Conservation (phyloP, 495 filamentous ascomycete species). For the Penicillium antarcticum region DNA sequence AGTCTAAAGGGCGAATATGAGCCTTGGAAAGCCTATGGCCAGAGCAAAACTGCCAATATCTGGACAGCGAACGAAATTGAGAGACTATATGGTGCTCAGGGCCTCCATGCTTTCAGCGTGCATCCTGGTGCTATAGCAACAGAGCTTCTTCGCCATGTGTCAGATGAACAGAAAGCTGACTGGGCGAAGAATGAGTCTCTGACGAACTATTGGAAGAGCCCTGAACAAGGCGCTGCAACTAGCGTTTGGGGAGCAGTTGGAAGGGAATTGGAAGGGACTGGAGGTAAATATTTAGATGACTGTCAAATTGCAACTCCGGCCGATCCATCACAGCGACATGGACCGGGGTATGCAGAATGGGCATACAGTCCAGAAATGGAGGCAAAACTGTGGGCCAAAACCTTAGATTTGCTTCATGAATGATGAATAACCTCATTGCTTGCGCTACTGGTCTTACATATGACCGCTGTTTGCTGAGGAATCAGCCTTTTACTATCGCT, state of each 20-base stretch:
- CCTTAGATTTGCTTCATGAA: too few species aligned
- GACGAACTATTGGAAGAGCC: conserved; percentile 25
- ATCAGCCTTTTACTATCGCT: too few species aligned
- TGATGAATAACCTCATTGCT: too few species aligned
- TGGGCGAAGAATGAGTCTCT: conserved; percentile 14
- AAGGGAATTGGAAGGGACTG: conserved; percentile 34
- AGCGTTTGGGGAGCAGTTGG: conserved; percentile 37
- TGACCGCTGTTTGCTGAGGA: too few species aligned
- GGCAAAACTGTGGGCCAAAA: background rate
- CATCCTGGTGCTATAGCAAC: conserved; percentile 38
- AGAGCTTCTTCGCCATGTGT: conserved; percentile 15
- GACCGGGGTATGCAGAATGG: background rate
- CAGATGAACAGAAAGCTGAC: conserved; percentile 13
- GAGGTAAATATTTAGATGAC: conserved; percentile 38
- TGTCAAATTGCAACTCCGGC: conserved; percentile 17
- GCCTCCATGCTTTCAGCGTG: conserved; percentile 35
- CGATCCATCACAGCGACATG: background rate
- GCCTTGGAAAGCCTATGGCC: conserved; percentile 32
- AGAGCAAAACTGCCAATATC: conserved; percentile 39
- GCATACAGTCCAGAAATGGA: background rate
- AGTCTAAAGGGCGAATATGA: conserved; percentile 33
- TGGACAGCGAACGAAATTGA: conserved; percentile 44
- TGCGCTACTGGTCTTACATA: too few species aligned
- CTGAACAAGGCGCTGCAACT: conserved; percentile 39
- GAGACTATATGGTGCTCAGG: conserved; percentile 30